phyloP scores from a whole-genome alignment of 2,329 filamentous ascomycete species.

The Hypoxylon sp. region DNA sequence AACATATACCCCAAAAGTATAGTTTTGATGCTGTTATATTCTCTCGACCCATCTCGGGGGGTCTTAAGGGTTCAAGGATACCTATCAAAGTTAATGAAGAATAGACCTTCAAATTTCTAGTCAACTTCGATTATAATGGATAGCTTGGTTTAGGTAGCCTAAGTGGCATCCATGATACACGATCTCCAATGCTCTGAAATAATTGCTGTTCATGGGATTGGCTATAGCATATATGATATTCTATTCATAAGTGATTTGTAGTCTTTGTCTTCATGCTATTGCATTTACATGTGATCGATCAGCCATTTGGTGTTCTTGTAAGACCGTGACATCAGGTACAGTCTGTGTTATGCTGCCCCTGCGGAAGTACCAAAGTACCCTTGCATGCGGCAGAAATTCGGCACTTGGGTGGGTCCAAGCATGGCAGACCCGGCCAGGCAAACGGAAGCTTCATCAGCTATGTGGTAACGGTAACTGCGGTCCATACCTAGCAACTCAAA shows the following conservation, averaged over 20 bases:
- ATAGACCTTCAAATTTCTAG: conserved; percentile 25
- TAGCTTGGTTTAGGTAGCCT: conserved; percentile 12
- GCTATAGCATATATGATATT: not conserved
- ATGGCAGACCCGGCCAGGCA: conserved; percentile 39
- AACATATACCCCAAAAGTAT: conserved; percentile 43
- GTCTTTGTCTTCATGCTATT: not conserved
- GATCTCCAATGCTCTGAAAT: not conserved
- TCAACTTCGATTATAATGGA: conserved; percentile 15
- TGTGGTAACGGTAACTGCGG: too few relatives aligned
- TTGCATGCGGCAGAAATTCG: conserved; percentile 29
- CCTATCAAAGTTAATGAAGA: conserved; percentile 26
- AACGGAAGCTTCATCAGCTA: conserved; percentile 46
- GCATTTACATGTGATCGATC: not conserved
- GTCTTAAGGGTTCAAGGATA: conserved; percentile 26
- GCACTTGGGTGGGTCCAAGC: conserved; percentile 16
- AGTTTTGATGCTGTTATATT: conserved; percentile 31
- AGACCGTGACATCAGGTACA: too few relatives aligned
- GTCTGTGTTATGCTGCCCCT: too few relatives aligned
- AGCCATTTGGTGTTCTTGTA: not conserved
- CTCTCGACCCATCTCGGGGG: conserved; percentile 14
- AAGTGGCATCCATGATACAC: conserved; percentile 18
- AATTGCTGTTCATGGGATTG: conserved; percentile 1
- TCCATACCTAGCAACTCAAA: conserved; percentile 12
- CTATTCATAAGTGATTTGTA: too few relatives aligned
- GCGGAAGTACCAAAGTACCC: conserved; percentile 3